These are phyloP conservation scores for Irpex rosettiformis DNA, from an alignment of 1,284 basidiomycete species.

Conservation along the genomic window DNA sequence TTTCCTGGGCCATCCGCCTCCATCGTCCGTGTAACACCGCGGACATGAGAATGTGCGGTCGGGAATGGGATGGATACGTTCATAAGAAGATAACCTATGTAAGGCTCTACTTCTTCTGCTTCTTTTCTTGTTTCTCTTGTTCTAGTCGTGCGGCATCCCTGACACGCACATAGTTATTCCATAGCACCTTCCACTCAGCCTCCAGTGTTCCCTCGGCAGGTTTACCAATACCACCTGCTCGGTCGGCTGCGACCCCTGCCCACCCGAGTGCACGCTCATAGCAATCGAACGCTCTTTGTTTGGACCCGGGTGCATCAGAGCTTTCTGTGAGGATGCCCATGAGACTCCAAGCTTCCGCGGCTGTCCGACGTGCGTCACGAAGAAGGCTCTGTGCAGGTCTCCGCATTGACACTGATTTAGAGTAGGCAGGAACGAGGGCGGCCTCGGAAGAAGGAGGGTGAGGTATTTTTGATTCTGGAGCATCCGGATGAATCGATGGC, in stretches of 20 bases:
- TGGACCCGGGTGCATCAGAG: conserved; percentile 29
- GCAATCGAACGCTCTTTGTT: conserved; percentile 44
- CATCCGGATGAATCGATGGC: conserved; percentile 34
- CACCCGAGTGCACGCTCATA: conserved; percentile 62
- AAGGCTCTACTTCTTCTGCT: not conserved
- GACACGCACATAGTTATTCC: conserved; percentile 45
- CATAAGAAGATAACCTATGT: not conserved
- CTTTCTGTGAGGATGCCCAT: conserved; percentile 45
- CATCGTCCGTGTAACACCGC: too few species aligned
- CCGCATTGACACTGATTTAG: conserved; percentile 44
- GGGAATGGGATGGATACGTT: not conserved
- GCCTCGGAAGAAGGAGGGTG: conserved; percentile 43
- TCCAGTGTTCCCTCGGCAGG: conserved; percentile 51
- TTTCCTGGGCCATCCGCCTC: too few species aligned
- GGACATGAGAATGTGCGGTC: too few species aligned
- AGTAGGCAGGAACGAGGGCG: conserved; percentile 41
- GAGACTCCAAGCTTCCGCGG: conserved; percentile 67
- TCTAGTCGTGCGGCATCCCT: conserved; percentile 25
- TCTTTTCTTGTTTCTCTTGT: conserved; percentile 5
- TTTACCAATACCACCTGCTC: conserved; percentile 32
- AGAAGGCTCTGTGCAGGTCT: conserved; percentile 58
- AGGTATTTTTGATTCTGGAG: conserved; percentile 35
- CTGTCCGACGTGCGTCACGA: conserved; percentile 66
- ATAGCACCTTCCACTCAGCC: conserved; percentile 53
- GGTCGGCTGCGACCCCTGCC: conserved; percentile 47